These are phyloP conservation scores for Dentipellis sp. DNA, from an alignment of 768 basidiomycete genomes.

Conservation along the genomic window DNA sequence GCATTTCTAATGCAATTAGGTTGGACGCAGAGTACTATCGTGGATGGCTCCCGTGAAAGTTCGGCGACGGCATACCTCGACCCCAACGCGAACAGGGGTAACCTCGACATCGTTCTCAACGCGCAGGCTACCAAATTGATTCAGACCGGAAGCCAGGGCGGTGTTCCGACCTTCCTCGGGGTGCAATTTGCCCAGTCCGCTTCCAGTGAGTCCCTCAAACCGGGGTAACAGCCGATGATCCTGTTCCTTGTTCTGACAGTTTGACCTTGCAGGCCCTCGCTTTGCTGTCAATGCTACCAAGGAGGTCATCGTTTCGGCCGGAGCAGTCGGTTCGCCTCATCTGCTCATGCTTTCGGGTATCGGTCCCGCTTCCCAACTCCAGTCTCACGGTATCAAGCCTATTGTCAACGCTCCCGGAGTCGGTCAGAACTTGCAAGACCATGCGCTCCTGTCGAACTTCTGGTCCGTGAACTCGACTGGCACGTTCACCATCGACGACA, in stretches of 20 bases:
- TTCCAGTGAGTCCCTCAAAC: neutral
- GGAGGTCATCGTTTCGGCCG: slow-evolving; percentile 3
- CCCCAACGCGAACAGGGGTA: neutral
- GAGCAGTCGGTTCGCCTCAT: neutral
- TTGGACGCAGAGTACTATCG: neutral
- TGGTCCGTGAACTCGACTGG: slow-evolving; percentile 3
- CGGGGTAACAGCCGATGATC: neutral
- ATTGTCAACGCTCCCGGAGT: slow-evolving; percentile 27
- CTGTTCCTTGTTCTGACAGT: neutral
- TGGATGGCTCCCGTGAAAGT: neutral
- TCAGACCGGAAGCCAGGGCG: slow-evolving; percentile 1
- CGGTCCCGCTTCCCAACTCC: slow-evolving; percentile 21
- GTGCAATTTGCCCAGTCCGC: slow-evolving; percentile 4
- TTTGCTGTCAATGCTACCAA: slow-evolving; percentile 1
- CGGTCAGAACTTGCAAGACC: slow-evolving; percentile 29
- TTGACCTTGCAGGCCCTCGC: neutral
- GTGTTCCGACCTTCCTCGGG: slow-evolving; percentile 3
- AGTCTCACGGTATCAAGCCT: slow-evolving; percentile 19
- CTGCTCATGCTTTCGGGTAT: slow-evolving; percentile 25
- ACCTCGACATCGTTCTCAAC: slow-evolving; percentile 6
- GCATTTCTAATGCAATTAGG: neutral
- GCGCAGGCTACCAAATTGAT: slow-evolving; percentile 11
- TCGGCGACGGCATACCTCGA: neutral
- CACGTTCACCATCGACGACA: slow-evolving; percentile 3
- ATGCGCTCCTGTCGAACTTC: slow-evolving; percentile 1